Evolutionary conservation across 2,329 filamentous ascomycete genomes (phyloP), one percentile per base, ranked within the genome.

Genomic region (Penicillium sp.): DNA sequence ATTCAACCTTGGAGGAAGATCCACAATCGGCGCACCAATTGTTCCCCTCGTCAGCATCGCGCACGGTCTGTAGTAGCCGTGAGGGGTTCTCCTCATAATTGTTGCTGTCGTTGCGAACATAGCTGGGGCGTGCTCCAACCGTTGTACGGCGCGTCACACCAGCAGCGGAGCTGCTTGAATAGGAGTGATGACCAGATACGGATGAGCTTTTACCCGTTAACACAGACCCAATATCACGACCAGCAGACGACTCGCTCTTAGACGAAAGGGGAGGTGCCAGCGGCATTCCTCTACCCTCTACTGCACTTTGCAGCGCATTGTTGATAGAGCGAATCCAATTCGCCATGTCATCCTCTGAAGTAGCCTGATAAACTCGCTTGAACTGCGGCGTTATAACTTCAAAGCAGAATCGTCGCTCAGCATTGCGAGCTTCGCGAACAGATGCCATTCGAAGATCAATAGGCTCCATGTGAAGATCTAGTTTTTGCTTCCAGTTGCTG

Each of bases 401-500:
- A 67, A 99, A 99, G 75, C 93, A 98, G 75, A 99, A 99, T 5
- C 95, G 86, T 26, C 95, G 86, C 68, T 99, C 96, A 1, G 93
- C 91, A 73, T 96, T 96, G 24, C 95, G 88, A 41, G 96, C 93
- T 77, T 99, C 95, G 56, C 95, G 87, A 16, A 99, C 96, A 16
- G 95, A 98, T 10, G 95, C 95, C 86, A 98, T 95, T 35, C 95
- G 90, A 46, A 99, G 81, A 73, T 99, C 96, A 63, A 99, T 98
- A 0, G 95, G 95, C 2, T 98, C 95, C 86, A 96, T 98, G 73
- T 99, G 96, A 26, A 98, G 80, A 74, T 99, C 95, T 24, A 99
- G 84, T 73, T 87, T 93, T 73, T 99, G 91, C 76, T 99, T 99
- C 95, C 95, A 99, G 73, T 99, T 98, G 72, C 93, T 96, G 76